Base-by-base conservation (phyloP, 306 rosid species). In the Cucurbita pepo region DNA sequence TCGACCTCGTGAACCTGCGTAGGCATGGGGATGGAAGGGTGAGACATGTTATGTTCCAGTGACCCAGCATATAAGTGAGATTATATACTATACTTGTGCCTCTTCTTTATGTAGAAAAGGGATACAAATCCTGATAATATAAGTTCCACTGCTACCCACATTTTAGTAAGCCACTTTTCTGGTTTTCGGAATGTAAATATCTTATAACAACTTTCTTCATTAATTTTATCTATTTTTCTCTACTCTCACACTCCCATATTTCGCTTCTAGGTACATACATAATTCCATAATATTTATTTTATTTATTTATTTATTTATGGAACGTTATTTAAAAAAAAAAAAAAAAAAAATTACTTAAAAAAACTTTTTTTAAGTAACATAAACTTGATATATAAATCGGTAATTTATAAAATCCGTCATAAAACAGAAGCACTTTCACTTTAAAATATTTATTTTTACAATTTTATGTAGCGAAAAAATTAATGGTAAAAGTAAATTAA, bases 1-100 rank as follows among this genome's bases (percentile, higher is more conserved):
- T 78, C 87, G 87, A 70, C 80, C 90, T 15, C 80, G 74, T 16
- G 79, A 86, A 34, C 76, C 77, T 19, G 15, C 78, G 15, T 73
- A 69, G 60, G 12, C 59, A 69, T 34, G 59, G 9, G 12, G 47
- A 69, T 16, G 59, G 9, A 21, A 69, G 8, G 40, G 22, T 69
- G 43, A 69, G 21, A 25, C 44, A 51, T 69, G 58, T 40, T 48
- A 51, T 69, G 58, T 40, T 69, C 38, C 8, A 69, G 15, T 43
- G 59, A 48, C 56, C 57, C 34, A 30, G 34, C 34, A 30, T 30
- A 30, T 30, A 30, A 30, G 34, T 2, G 2, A 30, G 34, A 30
- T 30, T 30, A 30, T 30, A 30, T 30, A 30, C 34, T 30, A 30
- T 25, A 22, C 38, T 45, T 67, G 3, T 45, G 56, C 56, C 56